phyloP scores from a whole-genome alignment of 1,139 yeast species.

The Hemisphaericaspora xylofermentans region DNA sequence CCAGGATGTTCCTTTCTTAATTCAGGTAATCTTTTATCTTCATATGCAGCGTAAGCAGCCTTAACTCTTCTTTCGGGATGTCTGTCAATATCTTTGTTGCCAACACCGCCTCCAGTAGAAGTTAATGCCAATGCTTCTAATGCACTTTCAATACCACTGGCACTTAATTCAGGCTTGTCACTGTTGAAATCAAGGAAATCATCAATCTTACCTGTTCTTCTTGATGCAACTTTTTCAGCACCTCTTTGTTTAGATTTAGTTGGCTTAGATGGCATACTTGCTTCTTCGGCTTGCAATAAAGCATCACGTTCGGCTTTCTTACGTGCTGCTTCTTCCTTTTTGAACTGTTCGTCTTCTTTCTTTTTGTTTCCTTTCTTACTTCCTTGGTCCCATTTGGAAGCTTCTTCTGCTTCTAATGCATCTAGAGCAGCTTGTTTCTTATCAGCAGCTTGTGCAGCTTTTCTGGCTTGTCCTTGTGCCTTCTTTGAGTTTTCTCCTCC shows the following conservation, averaged over 20 bases:
- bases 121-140: constrained; percentile 74
- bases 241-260: constrained; percentile 59
- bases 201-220: constrained; percentile 63
- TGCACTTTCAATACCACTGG: constrained; percentile 76
- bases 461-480: constrained; percentile 70
- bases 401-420: constrained; percentile 54
- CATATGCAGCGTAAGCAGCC: constrained; percentile 74
- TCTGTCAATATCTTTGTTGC: constrained; percentile 68
- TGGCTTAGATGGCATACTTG: constrained; percentile 59
- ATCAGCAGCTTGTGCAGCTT: constrained; percentile 65
- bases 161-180: constrained; percentile 57
- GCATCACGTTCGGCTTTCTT: constrained; percentile 66
- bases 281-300: constrained; percentile 63
- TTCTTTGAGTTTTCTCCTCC: constrained; percentile 62
- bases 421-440: constrained; percentile 56
- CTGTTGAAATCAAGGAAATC: constrained; percentile 55
- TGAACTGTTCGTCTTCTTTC: constrained; percentile 61
- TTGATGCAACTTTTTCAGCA: constrained; percentile 66
- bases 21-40: constrained; percentile 72
- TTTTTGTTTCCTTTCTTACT: constrained; percentile 69
- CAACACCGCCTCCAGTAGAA: constrained; percentile 52
- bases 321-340: constrained; percentile 62
- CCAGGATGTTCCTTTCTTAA: constrained; percentile 78
- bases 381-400: constrained; percentile 70
- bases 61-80: constrained; percentile 89